Evolutionary conservation across 148 eudicot genomes (phyloP).

Genomic region (Cornus controversa): DNA sequence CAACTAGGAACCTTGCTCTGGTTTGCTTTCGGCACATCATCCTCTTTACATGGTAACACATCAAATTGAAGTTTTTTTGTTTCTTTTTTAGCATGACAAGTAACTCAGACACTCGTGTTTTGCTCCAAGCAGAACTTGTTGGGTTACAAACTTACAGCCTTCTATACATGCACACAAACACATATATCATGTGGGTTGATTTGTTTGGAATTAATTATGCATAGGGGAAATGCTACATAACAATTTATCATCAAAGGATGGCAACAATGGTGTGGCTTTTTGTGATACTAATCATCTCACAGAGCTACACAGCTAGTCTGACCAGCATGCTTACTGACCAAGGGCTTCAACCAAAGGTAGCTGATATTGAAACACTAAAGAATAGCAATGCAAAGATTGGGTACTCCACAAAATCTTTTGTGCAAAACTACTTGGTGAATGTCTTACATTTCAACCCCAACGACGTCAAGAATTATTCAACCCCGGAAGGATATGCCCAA

Average conservation of each 20-base stretch:
- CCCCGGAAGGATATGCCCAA: slow-evolving; percentile 14
- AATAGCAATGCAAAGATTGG: slow-evolving; percentile 16
- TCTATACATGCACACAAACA: no score
- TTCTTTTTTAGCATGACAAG: no score
- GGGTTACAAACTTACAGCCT: no score
- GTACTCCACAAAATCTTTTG: neutral
- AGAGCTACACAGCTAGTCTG: slow-evolving; percentile 33
- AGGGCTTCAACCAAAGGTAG: slow-evolving; percentile 12
- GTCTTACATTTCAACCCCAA: slow-evolving; percentile 12
- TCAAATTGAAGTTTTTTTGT: no score
- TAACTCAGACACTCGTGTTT: no score
- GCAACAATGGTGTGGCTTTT: slow-evolving; percentile 28
- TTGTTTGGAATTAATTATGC: neutral
- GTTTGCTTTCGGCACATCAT: no score
- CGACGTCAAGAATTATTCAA: slow-evolving; percentile 7
- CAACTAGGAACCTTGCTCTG: no score
- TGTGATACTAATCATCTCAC: slow-evolving; percentile 28
- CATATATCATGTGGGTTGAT: neutral
- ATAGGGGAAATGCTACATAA: slow-evolving; percentile 25
- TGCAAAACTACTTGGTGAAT: slow-evolving; percentile 6
- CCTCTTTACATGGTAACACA: no score
- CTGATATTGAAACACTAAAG: slow-evolving; percentile 17
- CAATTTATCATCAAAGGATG: slow-evolving; percentile 27
- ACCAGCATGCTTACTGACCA: slow-evolving; percentile 31
- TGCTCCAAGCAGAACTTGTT: no score